Evolutionary conservation across 305 asterid genomes (phyloP).

Genomic region (Fraxinus ornus): DNA sequence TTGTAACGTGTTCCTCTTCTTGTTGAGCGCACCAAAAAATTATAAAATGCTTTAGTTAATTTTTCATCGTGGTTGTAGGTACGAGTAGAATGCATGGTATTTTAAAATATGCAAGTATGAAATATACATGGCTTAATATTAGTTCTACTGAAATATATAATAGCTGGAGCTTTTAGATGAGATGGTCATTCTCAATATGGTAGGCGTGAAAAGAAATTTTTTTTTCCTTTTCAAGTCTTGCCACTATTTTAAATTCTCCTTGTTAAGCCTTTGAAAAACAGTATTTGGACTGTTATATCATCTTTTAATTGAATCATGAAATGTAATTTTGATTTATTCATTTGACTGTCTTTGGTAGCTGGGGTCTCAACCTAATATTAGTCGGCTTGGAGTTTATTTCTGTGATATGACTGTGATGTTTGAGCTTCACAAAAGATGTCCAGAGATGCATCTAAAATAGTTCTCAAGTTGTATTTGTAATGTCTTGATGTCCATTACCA

Average conservation of each 20-base stretch:
- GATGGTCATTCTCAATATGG: background rate
- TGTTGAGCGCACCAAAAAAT: background rate
- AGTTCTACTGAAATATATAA: background rate
- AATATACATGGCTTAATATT: background rate
- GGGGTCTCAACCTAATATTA: slow-evolving; percentile 8
- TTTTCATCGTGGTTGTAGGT: background rate
- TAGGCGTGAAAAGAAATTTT: background rate
- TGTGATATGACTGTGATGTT: background rate
- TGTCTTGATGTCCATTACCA: slow-evolving; percentile 11
- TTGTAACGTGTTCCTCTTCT: background rate
- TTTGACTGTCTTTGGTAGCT: background rate
- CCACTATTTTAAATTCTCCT: background rate
- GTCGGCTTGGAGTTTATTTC: slow-evolving; percentile 2
- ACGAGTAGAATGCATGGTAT: background rate
- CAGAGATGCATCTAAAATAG: background rate
- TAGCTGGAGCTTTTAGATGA: background rate
- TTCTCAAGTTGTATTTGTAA: slow-evolving; percentile 9
- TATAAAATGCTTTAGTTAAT: background rate
- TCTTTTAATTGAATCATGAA: slow-evolving; percentile 12
- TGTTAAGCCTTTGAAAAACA: background rate
- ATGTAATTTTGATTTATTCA: background rate
- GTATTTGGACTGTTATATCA: background rate
- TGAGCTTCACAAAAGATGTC: slow-evolving; percentile 15
- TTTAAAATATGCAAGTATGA: background rate
- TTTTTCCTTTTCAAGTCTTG: background rate